Evolutionary conservation across 2,329 filamentous ascomycete genomes (phyloP).

Genomic region (Scedosporium apiospermum): DNA sequence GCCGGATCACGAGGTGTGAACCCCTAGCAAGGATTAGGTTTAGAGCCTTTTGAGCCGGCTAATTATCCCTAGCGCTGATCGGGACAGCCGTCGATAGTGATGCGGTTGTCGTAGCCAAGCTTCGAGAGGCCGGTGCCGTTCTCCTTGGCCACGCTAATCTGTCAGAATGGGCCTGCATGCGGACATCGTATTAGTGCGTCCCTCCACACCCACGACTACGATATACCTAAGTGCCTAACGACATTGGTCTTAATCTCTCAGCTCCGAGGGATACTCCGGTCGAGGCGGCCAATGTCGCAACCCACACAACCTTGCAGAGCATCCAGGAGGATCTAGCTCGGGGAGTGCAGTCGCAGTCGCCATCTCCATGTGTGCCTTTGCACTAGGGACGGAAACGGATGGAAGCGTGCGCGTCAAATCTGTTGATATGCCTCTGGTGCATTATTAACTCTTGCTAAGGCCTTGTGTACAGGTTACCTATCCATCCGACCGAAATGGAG

Average conservation of each 20-base stretch:
- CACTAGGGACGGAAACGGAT: conserved; percentile 67
- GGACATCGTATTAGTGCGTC: conserved; percentile 46
- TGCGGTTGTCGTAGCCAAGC: conserved; percentile 49
- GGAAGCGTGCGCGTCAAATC: conserved; percentile 29
- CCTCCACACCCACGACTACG: background rate
- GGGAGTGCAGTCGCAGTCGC: conserved; percentile 57
- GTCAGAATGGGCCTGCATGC: conserved; percentile 68
- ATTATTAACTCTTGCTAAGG: conserved; percentile 1
- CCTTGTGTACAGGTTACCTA: conserved; percentile 43
- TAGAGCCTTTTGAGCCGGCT: background rate
- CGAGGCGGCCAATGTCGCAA: conserved; percentile 55
- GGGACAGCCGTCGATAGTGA: conserved; percentile 60
- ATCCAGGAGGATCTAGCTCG: conserved; percentile 59
- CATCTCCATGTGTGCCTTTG: conserved; percentile 52
- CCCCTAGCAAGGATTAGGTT: background rate
- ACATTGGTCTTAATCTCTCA: background rate
- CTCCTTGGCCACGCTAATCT: conserved; percentile 63
- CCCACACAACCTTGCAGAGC: conserved; percentile 59
- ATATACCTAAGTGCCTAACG: background rate
- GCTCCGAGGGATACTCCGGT: conserved; percentile 55
- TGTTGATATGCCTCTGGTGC: background rate
- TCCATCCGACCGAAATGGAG: conserved; percentile 57
- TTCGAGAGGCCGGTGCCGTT: conserved; percentile 57
- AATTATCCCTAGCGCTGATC: conserved; percentile 44
- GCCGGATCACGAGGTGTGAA: conserved; percentile 42